Base-by-base conservation (phyloP, 805 yeast species). In the Yarrowia yakushimensis region DNA sequence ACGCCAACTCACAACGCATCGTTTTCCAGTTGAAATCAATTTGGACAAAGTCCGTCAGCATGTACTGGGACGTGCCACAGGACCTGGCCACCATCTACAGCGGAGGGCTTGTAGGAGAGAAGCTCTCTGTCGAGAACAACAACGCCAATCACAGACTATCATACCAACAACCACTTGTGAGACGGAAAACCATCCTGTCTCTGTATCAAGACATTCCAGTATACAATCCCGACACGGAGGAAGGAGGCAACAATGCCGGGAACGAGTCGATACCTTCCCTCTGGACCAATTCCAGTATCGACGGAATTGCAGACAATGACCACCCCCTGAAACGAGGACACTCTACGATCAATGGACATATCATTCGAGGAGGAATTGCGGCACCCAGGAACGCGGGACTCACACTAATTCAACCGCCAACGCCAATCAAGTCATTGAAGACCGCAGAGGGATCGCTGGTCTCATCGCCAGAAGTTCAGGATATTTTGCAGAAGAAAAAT, bases 21-120 rank as follows among this genome's bases (percentile, higher is more conserved):
- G 65, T 82, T 17, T 69, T 74, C 10, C 83, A 77, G 63, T 68
- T 84, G 63, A 81, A 83, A 66, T 77, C 77, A 66, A 72, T 76
- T 10, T 84, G 87, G 87, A 73, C 80, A 27, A 64, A 70, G 22
- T 67, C 74, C 22, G 70, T 77, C 36, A 67, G 71, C 60, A 69
- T 72, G 63, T 72, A 71, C 64, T 74, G 81, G 71, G 68, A 68
- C 43, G 64, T 68, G 33, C 59, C 59, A 1, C 59, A 52, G 43
- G 59, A 52, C 17, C 13, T 52, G 43, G 71, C 69, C 0, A 67
- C 70, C 10, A 68, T 67, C 25, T 69, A 72, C 9, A 77, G 78
- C 17, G 79, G 79, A 10, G 65, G 63, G 8, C 68, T 66, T 50
- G 73, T 52, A 17, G 72, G 18, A 33, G 55, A 45, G n/a, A 45